Percentiles rank a stretch among this genome's conserved stretches.
Conservation (phyloP, 1,284 basidiomycete genomes). For the Ganoderma multipileum region DNA sequence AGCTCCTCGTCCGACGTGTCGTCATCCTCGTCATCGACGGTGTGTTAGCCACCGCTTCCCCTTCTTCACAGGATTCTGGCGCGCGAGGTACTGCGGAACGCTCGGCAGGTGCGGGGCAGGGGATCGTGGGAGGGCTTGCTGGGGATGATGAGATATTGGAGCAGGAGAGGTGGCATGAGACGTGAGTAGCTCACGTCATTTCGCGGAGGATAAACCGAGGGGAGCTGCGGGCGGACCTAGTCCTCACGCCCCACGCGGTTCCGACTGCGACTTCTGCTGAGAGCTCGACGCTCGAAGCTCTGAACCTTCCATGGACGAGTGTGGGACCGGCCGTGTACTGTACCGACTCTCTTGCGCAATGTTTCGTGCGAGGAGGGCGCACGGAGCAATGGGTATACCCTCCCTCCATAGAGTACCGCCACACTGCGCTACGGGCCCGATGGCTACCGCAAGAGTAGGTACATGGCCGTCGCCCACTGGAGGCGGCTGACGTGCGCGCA, state of each 20-base stretch:
- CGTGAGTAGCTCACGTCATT: constrained; percentile 1
- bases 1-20: constrained; percentile 28
- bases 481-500: not conserved
- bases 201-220: constrained; percentile 10
- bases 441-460: not conserved
- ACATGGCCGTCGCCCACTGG: not conserved
- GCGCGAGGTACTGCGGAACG: constrained; percentile 18
- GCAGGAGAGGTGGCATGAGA: not conserved
- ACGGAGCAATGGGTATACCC: constrained; percentile 23
- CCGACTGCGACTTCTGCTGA: not conserved
- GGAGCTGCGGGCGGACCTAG: not conserved
- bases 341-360: constrained; percentile 1
- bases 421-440: constrained; percentile 3
- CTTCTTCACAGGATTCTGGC: constrained; percentile 6
- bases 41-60: constrained; percentile 17
- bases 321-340: not conserved
- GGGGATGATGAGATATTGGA: not conserved
- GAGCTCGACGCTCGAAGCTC: constrained; percentile 2
- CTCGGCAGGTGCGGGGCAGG: constrained; percentile 5
- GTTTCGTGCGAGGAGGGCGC: constrained; percentile 28
- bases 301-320: not conserved
- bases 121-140: not conserved
- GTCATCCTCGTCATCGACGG: constrained; percentile 24
- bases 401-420: constrained; percentile 24
- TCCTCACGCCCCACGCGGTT: not conserved